Base-by-base conservation (phyloP, 306 rosid genomes). In the peach (Prunus persica) region DNA sequence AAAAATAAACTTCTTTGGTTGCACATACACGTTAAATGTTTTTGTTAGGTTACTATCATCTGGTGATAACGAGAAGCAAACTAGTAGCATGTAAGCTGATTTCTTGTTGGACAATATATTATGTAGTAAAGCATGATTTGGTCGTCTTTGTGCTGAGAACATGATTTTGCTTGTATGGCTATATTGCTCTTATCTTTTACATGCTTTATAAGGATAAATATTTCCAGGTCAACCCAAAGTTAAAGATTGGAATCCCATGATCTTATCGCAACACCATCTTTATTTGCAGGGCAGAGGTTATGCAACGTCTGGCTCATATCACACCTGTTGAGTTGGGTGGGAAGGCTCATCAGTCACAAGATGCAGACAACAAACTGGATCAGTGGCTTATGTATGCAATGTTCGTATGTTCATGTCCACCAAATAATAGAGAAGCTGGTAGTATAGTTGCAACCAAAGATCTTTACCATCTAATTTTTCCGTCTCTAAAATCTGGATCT, bases 341-440 rank as follows among this genome's bases (percentile, higher is more conserved):
- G 71, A 96, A 91, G 87, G 96, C 96, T 82, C 96, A 96, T 85
- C 96, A 82, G 63, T 89, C 97, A 9, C 98, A 91, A 83, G 99
- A 96, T 84, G 85, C 92, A 43, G 99, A 96, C 86, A 96, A 79
- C 88, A 96, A 96, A 84, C 81, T 93, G 76, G 99, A 96, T 80
- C 99, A 96, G 87, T 96, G 99, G 99, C 96, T 93, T 76, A 89
- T 93, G 96, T 96, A 96, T 78, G 90, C 99, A 45, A 91, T 96
- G 96, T 93, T 96, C 57, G 88, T 88, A 62, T 92, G 98, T 81
- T 96, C 99, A 72, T 93, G 98, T 79, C 96, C 99, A n/a, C 93
- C 99, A 50, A 76, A 57, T 75, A 79, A 84, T 69, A 89, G 87
- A 87, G 99, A 96, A 62, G 87, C 94, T 82, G 82, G 88, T 34